Evolutionary conservation across 768 basidiomycete species (phyloP).

Genomic region (Hemileccinum impolitum): DNA sequence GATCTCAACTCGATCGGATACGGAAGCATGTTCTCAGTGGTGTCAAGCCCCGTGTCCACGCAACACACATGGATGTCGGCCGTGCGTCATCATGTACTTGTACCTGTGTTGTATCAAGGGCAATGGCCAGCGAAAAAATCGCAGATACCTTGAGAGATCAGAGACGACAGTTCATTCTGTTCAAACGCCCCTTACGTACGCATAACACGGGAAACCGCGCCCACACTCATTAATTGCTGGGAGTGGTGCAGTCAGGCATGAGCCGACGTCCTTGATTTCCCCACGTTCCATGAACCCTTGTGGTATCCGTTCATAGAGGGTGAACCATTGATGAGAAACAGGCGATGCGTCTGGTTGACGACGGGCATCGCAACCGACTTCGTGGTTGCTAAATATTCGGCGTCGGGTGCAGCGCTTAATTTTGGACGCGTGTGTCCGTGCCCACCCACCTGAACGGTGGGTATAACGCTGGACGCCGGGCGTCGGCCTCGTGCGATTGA

Average conservation of each 20-base stretch:
- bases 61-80: background rate
- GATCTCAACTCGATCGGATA: slow-evolving; percentile 1
- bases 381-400: background rate
- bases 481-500: slow-evolving; percentile 16
- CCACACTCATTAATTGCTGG: slow-evolving; percentile 4
- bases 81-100: background rate
- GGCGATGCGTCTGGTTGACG: background rate
- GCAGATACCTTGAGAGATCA: slow-evolving; percentile 4
- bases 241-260: slow-evolving; percentile 2
- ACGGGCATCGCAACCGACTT: no score
- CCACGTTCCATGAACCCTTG: slow-evolving; percentile 16
- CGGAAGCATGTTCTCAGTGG: background rate
- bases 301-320: background rate
- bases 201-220: background rate
- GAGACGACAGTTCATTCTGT: background rate
- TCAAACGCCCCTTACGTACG: slow-evolving; percentile 9
- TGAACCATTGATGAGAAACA: slow-evolving; percentile 1
- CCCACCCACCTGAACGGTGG: background rate
- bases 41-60: background rate
- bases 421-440: background rate
- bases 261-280: slow-evolving; percentile 6
- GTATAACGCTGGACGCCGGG: slow-evolving; percentile 1
- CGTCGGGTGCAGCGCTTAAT: background rate
- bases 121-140: background rate
- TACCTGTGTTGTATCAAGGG: background rate